phyloP scores from a whole-genome alignment of 176 grass and related monocot genomes.

The Oryza nivara region DNA sequence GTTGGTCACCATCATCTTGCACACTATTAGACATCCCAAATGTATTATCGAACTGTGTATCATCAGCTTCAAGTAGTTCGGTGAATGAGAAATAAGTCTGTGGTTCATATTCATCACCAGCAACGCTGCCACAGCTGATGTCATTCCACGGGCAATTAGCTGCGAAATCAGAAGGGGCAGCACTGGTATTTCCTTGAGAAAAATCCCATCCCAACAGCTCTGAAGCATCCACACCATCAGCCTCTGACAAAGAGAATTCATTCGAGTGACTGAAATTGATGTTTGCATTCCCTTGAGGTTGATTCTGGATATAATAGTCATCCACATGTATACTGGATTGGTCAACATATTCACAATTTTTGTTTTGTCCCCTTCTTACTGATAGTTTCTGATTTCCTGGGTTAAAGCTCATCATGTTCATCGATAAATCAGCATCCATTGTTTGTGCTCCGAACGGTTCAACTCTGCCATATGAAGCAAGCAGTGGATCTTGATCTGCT shows the following conservation, averaged over 20 bases:
- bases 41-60: conserved; percentile 56
- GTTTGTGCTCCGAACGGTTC: conserved; percentile 42
- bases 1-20: conserved; percentile 47
- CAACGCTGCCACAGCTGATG: conserved; percentile 42
- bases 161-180: conserved; percentile 27
- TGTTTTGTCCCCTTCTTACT: conserved; percentile 74
- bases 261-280: conserved; percentile 42
- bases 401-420: conserved; percentile 32
- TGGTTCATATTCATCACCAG: conserved; percentile 54
- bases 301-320: conserved; percentile 42
- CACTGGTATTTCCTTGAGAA: conserved; percentile 54
- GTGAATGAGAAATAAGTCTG: conserved; percentile 85
- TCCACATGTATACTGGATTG: conserved; percentile 24
- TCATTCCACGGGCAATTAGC: conserved; percentile 50
- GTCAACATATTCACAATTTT: conserved; percentile 50
- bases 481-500: conserved; percentile 52
- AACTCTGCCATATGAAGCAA: conserved; percentile 64
- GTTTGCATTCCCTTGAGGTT: conserved; percentile 41
- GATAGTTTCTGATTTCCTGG: conserved; percentile 73
- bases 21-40: conserved; percentile 42
- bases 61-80: conserved; percentile 71
- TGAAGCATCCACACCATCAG: conserved; percentile 50
- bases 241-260: conserved; percentile 49
- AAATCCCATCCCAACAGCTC: conserved; percentile 58
- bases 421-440: conserved; percentile 48